phyloP scores from a whole-genome alignment of 192 early-diverging fungal genomes.

The Dimargaris verticillata region DNA sequence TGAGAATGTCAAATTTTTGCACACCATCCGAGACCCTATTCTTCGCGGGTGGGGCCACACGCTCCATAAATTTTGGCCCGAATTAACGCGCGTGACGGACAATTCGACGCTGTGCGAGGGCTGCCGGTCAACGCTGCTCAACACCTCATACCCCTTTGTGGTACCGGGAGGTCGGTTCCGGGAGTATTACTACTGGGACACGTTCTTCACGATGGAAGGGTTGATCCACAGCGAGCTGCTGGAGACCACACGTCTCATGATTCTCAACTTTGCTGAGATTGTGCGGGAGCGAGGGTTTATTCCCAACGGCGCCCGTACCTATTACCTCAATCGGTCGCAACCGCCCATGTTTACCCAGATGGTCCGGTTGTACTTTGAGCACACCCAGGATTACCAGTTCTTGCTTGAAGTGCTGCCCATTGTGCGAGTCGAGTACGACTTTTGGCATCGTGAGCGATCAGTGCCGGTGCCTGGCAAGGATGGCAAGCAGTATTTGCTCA shows the following conservation, averaged over 20 bases:
- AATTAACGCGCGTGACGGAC: conserved; percentile 38
- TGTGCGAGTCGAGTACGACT: conserved; percentile 40
- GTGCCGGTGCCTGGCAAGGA: conserved; percentile 21
- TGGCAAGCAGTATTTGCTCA: conserved; percentile 22
- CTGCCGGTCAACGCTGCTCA: conserved; percentile 37
- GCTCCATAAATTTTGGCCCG: conserved; percentile 40
- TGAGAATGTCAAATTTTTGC: conserved; percentile 25
- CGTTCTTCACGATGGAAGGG: conserved; percentile 49
- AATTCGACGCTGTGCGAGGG: conserved; percentile 29
- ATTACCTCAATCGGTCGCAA: conserved; percentile 58
- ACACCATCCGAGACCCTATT: conserved; percentile 23
- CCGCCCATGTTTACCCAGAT: conserved; percentile 56
- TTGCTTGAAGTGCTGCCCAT: conserved; percentile 30
- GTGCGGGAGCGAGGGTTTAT: conserved; percentile 47
- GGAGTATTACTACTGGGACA: conserved; percentile 65
- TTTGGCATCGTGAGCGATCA: conserved; percentile 37
- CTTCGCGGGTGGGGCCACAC: conserved; percentile 27
- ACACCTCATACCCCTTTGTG: conserved; percentile 39
- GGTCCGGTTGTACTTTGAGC: conserved; percentile 39
- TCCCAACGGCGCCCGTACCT: conserved; percentile 57
- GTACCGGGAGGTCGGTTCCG: conserved; percentile 58
- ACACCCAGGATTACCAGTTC: conserved; percentile 29
- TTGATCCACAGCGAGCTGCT: conserved; percentile 34
- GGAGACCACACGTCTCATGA: conserved; percentile 29
- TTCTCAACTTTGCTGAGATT: conserved; percentile 41